Base-by-base conservation (phyloP, 78 protist genomes). In the Cavenderia fasciculata region DNA sequence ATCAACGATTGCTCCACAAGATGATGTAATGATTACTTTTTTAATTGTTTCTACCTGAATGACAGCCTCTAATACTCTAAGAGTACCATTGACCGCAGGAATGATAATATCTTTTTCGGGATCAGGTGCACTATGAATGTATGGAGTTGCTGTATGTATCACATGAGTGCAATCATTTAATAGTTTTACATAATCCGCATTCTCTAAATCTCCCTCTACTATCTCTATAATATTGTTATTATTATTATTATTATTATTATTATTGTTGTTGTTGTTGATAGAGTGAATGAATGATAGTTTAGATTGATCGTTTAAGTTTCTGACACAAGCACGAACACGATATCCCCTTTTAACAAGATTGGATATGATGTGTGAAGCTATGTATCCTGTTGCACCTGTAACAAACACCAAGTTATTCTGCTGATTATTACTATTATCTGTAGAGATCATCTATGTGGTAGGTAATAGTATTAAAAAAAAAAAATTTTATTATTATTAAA, bases 51-150 rank as follows among this genome's bases (percentile, higher is more conserved):
- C 2, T 21, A 31, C 33, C 49, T 70, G 43, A 16, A 61, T 11
- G 8, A 44, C 57, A 4, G 76, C 76, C n/a, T 70, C 25, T 14
- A 70, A 47, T 0, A 70, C 76, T 19, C 29, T 33, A 2, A 70
- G 19, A 6, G 76, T 70, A 16, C 76, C 76, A 21, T 70, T 27
- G 7, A 70, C 49, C 18, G 76, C 76, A 47, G 76, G 76, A 2
- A 31, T 29, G 19, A 70, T 27, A 31, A 70, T 31, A 47, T 70
- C 76, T 47, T 23, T 70, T 16, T 31, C 43, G 1, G 38, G 10
- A 33, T 70, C 76, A 1, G 23, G 34, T 3, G 43, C 2, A 4
- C 46, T 31, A 47, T 70, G 23, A 19, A 49, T 47, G 19, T 36
- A 70, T 31, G 76, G 76, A 8, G 62, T 23, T 19, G 76, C 76